Conservation (phyloP, 2,329 filamentous ascomycete genomes). For the Cercospora sojina region DNA sequence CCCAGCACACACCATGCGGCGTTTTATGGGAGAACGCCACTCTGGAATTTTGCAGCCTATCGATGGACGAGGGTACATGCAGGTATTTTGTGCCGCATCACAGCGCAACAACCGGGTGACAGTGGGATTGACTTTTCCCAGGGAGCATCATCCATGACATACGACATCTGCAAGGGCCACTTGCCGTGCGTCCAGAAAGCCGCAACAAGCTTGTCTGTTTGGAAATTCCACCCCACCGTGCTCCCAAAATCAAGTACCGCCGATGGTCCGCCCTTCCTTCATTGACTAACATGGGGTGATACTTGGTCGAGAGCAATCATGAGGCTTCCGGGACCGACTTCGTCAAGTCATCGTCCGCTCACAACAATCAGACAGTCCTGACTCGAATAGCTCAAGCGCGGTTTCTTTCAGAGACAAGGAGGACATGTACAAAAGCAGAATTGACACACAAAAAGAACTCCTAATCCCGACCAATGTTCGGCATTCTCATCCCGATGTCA, state of each 20-base stretch:
- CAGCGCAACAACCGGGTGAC: neutral
- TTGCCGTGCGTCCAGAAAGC: neutral
- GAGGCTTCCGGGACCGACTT: neutral
- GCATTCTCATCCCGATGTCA: neutral
- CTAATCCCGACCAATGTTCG: neutral
- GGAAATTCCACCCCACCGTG: neutral
- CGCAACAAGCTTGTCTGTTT: neutral
- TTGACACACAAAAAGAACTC: neutral
- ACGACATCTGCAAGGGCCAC: neutral
- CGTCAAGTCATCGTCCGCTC: neutral
- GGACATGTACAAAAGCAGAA: neutral
- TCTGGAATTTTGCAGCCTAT: neutral
- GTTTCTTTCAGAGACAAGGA: neutral
- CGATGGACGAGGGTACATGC: constrained; percentile 2
- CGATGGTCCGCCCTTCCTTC: neutral
- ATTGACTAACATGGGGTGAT: neutral
- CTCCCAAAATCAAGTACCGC: neutral
- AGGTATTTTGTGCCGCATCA: constrained; percentile 14
- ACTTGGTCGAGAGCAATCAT: neutral
- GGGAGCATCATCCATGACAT: constrained; percentile 5
- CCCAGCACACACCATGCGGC: neutral
- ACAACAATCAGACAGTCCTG: neutral
- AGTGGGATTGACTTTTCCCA: constrained; percentile 15
- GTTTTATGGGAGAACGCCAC: neutral
- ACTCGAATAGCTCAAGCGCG: neutral